These are phyloP conservation scores for Aspergillus unguis DNA, from an alignment of 2,329 filamentous ascomycete species.

Conservation along the genomic window DNA sequence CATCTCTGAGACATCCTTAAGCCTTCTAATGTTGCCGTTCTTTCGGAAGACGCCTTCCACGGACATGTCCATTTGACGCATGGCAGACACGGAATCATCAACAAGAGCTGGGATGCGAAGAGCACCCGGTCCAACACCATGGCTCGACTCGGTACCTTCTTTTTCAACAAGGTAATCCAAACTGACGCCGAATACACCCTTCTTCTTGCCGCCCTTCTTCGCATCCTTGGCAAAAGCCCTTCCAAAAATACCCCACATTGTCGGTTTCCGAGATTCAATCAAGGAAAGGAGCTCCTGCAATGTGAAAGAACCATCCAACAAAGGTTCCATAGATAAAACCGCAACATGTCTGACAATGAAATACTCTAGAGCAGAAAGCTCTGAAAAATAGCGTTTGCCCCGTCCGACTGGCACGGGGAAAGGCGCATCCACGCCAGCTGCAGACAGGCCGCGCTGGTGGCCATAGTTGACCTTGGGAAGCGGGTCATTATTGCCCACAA, in stretches of 20 bases:
- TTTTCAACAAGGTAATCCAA: constrained; percentile 86
- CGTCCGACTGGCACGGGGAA: constrained; percentile 54
- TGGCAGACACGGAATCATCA: constrained; percentile 89
- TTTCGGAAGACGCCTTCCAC: constrained; percentile 98
- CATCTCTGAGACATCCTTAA: constrained; percentile 78
- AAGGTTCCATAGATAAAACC: constrained; percentile 88
- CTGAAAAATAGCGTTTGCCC: constrained; percentile 86
- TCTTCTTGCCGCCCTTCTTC: constrained; percentile 74
- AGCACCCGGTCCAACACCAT: constrained; percentile 88
- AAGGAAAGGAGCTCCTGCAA: constrained; percentile 87
- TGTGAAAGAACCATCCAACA: constrained; percentile 87
- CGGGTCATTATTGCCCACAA: constrained; percentile 55
- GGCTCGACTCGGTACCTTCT: constrained; percentile 94
- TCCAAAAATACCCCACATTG: constrained; percentile 97
- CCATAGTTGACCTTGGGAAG: constrained; percentile 67
- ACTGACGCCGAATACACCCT: constrained; percentile 87
- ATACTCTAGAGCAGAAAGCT: constrained; percentile 90
- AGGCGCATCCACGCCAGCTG: constrained; percentile 46
- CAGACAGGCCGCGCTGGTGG: constrained; percentile 65
- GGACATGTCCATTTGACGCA: constrained; percentile 98
- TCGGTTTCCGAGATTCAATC: constrained; percentile 89
- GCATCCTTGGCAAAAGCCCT: constrained; percentile 87
- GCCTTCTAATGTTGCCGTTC: constrained; percentile 95
- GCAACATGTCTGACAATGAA: constrained; percentile 96
- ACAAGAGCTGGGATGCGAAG: constrained; percentile 88